A percentile compares a stretch with the other conserved stretches of the same genome.
Evolutionary conservation across 176 grass and related monocot species (phyloP).

Genomic region (Puya raimondii): DNA sequence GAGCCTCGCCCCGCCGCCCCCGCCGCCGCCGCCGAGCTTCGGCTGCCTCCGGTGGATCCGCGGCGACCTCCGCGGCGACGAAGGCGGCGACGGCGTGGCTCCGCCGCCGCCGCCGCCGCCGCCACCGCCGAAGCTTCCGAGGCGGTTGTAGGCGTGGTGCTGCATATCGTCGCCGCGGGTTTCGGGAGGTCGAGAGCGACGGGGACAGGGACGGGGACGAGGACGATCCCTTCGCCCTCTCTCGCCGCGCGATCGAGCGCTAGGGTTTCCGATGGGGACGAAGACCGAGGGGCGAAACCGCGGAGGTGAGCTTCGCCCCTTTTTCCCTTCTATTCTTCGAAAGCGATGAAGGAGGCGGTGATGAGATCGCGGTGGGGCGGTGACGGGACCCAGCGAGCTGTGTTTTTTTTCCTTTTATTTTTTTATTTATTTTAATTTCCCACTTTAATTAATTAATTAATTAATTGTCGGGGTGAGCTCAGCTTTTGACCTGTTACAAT

Average conservation of each 20-base stretch:
- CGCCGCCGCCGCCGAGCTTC: constrained; percentile 17
- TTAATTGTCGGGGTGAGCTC: no score
- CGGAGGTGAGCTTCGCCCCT: neutral
- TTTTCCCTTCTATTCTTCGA: neutral
- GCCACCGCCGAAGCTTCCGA: constrained; percentile 42
- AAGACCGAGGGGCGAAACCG: no score
- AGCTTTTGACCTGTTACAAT: no score
- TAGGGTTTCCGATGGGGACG: no score
- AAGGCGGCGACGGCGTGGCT: constrained; percentile 49
- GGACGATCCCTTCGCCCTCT: neutral
- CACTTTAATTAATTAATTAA: no score
- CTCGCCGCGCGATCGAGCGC: neutral
- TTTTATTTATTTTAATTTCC: no score
- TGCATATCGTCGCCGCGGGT: constrained; percentile 34
- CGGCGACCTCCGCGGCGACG: constrained; percentile 57
- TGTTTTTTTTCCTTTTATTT: no score
- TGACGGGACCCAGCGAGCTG: neutral
- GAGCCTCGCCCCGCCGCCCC: neutral
- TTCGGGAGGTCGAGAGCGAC: neutral
- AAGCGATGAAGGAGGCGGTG: neutral
- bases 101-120: constrained; percentile 12
- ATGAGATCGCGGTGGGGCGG: neutral
- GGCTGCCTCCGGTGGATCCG: constrained; percentile 29
- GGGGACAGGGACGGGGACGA: neutral
- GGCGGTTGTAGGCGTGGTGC: constrained; percentile 53